phyloP scores from a whole-genome alignment of 306 rosid species.

The Datisca glomerata region DNA sequence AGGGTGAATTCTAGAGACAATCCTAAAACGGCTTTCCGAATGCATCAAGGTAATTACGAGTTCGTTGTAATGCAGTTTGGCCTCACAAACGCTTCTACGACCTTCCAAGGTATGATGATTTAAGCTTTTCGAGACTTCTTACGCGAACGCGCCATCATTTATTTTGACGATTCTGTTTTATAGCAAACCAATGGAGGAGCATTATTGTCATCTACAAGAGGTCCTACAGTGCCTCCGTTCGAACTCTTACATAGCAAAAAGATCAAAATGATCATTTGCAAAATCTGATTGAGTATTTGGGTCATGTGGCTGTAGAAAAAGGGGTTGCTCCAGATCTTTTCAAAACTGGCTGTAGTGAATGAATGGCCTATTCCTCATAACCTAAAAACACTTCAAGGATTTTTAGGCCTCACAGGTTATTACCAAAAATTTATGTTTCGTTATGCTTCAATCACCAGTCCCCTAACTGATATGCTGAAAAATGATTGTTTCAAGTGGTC shows the following conservation, averaged over 20 bases:
- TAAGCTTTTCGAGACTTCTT: too few species aligned
- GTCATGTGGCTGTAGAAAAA: not conserved
- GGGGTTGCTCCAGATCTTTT: not conserved
- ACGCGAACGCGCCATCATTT: too few species aligned
- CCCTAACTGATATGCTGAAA: not conserved
- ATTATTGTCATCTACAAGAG: too few species aligned
- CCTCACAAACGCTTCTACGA: too few species aligned
- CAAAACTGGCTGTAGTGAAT: not conserved
- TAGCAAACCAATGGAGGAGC: too few species aligned
- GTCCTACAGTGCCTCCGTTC: too few species aligned
- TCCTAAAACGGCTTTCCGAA: not conserved
- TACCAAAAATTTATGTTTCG: not conserved
- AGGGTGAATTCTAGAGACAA: not conserved
- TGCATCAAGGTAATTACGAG: not conserved
- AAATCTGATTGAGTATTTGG: not conserved
- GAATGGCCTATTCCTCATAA: not conserved
- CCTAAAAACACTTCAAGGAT: not conserved
- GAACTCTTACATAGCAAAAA: too few species aligned
- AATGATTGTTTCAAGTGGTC: not conserved
- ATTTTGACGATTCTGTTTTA: too few species aligned
- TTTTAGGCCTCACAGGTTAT: conserved; percentile 1
- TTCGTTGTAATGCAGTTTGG: too few species aligned
- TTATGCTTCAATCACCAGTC: not conserved
- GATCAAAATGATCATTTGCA: not conserved
- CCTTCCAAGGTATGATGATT: not conserved